Evolutionary conservation across 2,329 filamentous ascomycete species (phyloP).

Genomic region (Fusarium protoensiforme): DNA sequence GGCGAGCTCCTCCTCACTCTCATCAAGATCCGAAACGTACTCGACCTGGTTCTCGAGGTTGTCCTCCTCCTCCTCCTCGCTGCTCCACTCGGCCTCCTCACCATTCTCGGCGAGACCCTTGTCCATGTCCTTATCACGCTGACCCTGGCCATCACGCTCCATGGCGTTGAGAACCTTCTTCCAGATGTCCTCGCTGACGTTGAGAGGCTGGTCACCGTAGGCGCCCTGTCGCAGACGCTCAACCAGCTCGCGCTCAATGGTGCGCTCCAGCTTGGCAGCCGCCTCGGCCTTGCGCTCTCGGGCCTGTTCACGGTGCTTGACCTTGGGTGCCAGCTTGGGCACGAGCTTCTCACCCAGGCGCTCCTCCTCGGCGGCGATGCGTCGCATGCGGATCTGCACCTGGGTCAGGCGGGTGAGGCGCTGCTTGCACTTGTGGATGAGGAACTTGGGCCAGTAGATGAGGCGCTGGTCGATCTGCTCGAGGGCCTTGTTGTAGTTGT

Average conservation of each 20-base stretch:
- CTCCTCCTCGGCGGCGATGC: constrained; percentile 89
- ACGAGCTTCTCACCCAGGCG: constrained; percentile 89
- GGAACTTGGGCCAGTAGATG: constrained; percentile 94
- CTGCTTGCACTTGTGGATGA: constrained; percentile 96
- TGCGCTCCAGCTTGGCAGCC: constrained; percentile 92
- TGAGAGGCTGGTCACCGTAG: constrained; percentile 93
- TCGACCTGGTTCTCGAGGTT: constrained; percentile 86
- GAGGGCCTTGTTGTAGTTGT: constrained; percentile 91
- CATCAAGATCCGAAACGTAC: constrained; percentile 92
- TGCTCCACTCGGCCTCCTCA: constrained; percentile 73
- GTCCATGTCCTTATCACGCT: constrained; percentile 87
- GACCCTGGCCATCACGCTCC: constrained; percentile 86
- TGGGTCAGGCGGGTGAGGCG: constrained; percentile 91
- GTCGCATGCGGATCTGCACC: constrained; percentile 83
- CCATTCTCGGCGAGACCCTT: constrained; percentile 85
- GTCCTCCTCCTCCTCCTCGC: constrained; percentile 71
- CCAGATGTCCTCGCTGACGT: constrained; percentile 95
- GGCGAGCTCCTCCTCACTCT: constrained; percentile 80
- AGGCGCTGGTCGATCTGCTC: constrained; percentile 86
- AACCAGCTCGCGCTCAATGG: constrained; percentile 94
- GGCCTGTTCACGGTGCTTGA: constrained; percentile 79
- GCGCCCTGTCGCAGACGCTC: constrained; percentile 91
- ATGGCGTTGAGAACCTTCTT: constrained; percentile 94
- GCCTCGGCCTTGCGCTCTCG: constrained; percentile 81
- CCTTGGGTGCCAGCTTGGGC: constrained; percentile 90